Base-by-base conservation (phyloP, 495 filamentous ascomycete genomes). In the Melanomma pulvis-pyrius region DNA sequence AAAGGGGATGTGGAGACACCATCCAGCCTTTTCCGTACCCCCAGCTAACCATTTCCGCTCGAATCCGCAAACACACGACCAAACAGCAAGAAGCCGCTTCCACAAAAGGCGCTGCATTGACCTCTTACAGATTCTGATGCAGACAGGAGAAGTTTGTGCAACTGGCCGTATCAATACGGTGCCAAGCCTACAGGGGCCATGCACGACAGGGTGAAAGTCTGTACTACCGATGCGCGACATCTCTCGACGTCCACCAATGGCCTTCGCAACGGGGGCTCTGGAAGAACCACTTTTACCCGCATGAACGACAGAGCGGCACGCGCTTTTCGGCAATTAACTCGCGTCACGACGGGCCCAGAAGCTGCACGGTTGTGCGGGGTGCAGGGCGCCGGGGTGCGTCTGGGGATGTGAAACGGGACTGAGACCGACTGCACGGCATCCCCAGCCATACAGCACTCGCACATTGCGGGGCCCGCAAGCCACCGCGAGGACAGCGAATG, bases 51-150 rank as follows among this genome's bases (percentile, higher is more conserved):
- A 44, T 6, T 15, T 11, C 9, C 3, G 3, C 8, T 44, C 17
- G 8, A n/a, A 3, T 44, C 39, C 39, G n/a, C 8, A 44, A 44
- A n/a, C 39, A 34, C 4, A 12, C 30, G 5, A 5, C 30, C 30
- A 34, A 34, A 5, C 30, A 34, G 30, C 4, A 3, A 2, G 39
- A 2, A 44, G 39, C 9, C 13, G 13, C 9, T 3, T 11, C 39
- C 17, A 2, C 9, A 44, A 44, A 44, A 15, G 13, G 39, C 39
- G 2, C 9, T 44, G 39, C 39, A 44, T 44, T 44, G 39, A 44
- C 48, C 32, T 22, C 61, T 64, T 64, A 64, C 61, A 64, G 24
- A 56, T 64, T 51, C 52, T 64, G 61, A 64, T 36, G 49, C 61
- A 64, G 19, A 12, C 25, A 1, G 22, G 61, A 15, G 13, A 7